Base-by-base conservation (phyloP, 2,329 filamentous ascomycete genomes). In the Colletotrichum lini region DNA sequence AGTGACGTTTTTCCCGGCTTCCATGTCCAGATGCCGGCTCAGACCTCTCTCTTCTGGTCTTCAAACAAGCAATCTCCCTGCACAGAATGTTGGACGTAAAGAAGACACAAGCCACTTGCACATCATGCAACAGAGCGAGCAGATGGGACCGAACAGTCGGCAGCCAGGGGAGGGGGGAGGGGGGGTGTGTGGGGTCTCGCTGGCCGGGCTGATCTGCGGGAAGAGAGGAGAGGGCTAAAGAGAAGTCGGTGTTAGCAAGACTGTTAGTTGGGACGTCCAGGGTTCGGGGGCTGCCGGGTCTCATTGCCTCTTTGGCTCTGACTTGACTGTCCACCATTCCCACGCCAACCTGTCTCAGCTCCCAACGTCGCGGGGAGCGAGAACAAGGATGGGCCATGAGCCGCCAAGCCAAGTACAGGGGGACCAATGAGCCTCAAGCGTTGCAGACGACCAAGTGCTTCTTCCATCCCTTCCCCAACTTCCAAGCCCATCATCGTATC, bases 281-380 rank as follows among this genome's bases (percentile, higher is more conserved):
- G 69, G 69, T 72, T 72, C 69, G 65, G 69, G 65, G 65, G 44
- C 58, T 63, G 69, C 68, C 68, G 68, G 68, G 58, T 49, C 58
- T 69, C 69, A 15, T 54, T 54, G 65, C 59, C 53, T 64, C 45
- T 52, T 49, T 71, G 45, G 69, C 65, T 69, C 65, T 63, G 65
- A 72, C 59, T 63, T 72, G 69, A 69, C 69, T 72, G 69, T 35
- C 58, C 58, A 63, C 69, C 65, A 72, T 53, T 68, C 68, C 58
- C 68, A 63, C 69, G 65, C 65, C 65, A 68, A 38, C 38, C 47
- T 68, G 69, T 72, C 69, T 72, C 69, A 72, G 58, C 59, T 54
- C 57, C 69, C 69, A 72, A 69, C 65, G 69, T 72, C 69, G 69
- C 65, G 58, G 58, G 65, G 53, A 58, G 58, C 57, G 53, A 63